Conservation (phyloP, 2,329 filamentous ascomycete species). For the Beauveria rudraprayagi region DNA sequence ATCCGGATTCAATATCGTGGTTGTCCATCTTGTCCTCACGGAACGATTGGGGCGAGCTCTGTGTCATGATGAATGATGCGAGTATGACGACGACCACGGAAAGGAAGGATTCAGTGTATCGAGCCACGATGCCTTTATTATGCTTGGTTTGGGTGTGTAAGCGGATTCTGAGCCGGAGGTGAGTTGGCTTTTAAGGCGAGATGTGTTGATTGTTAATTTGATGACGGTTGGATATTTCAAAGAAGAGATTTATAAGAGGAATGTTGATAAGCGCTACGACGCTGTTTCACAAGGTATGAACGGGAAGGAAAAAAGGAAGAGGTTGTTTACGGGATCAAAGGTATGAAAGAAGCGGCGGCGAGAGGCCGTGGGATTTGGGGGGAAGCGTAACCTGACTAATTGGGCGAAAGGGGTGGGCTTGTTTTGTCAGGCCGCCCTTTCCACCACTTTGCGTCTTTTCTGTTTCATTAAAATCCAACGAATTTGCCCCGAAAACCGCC, state of each 20-base stretch:
- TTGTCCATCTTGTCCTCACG: constrained; percentile 33
- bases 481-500: background rate
- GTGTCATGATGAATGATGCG: constrained; percentile 29
- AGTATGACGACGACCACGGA: constrained; percentile 16
- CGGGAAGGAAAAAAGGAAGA: background rate
- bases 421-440: background rate
- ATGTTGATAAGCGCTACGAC: no score
- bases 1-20: constrained; percentile 67
- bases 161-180: background rate
- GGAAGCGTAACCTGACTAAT: constrained; percentile 10
- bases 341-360: background rate
- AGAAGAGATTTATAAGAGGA: background rate
- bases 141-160: background rate
- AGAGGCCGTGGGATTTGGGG: background rate
- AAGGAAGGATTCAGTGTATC: constrained; percentile 14
- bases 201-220: background rate
- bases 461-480: background rate
- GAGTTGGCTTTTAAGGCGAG: background rate
- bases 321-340: background rate
- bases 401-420: constrained; percentile 2
- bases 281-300: background rate
- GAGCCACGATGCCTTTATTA: constrained; percentile 6
- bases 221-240: background rate
- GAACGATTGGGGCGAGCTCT: constrained; percentile 32
- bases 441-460: constrained; percentile 5